These are phyloP conservation scores for Claviceps africana DNA, from an alignment of 2,329 filamentous ascomycete genomes.

Conservation along the genomic window DNA sequence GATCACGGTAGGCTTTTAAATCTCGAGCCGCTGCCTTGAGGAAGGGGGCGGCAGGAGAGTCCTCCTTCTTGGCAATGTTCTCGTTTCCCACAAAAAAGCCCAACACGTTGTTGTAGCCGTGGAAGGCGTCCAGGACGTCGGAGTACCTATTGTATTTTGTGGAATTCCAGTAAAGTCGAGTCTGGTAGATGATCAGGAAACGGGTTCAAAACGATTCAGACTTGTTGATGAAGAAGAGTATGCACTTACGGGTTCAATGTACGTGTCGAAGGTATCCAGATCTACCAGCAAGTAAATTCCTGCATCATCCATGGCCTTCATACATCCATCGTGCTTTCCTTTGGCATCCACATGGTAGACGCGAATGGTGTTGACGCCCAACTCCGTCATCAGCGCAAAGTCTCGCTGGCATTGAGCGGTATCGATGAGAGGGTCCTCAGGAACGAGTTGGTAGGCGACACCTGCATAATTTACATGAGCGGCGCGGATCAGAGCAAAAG, in stretches of 20 bases:
- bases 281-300: constrained; percentile 79
- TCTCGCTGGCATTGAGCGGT: constrained; percentile 64
- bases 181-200: constrained; percentile 21
- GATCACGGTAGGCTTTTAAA: constrained; percentile 66
- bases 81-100: constrained; percentile 86
- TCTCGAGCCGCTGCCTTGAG: constrained; percentile 72
- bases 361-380: constrained; percentile 73
- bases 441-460: constrained; percentile 53
- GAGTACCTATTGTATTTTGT: constrained; percentile 55
- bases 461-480: constrained; percentile 29
- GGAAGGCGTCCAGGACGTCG: constrained; percentile 64
- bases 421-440: constrained; percentile 62
- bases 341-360: constrained; percentile 73
- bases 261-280: constrained; percentile 60
- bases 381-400: constrained; percentile 59
- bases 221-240: not conserved
- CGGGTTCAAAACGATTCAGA: not conserved
- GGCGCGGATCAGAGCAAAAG: not conserved
- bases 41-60: constrained; percentile 58
- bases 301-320: constrained; percentile 63
- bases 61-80: constrained; percentile 51
- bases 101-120: constrained; percentile 63
- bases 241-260: constrained; percentile 45
- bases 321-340: constrained; percentile 62
- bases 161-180: constrained; percentile 54